Evolutionary conservation across 257 asterid species (phyloP), one percentile per base, ranked within the genome.

Genomic region (Nicotiana tabacum): DNA sequence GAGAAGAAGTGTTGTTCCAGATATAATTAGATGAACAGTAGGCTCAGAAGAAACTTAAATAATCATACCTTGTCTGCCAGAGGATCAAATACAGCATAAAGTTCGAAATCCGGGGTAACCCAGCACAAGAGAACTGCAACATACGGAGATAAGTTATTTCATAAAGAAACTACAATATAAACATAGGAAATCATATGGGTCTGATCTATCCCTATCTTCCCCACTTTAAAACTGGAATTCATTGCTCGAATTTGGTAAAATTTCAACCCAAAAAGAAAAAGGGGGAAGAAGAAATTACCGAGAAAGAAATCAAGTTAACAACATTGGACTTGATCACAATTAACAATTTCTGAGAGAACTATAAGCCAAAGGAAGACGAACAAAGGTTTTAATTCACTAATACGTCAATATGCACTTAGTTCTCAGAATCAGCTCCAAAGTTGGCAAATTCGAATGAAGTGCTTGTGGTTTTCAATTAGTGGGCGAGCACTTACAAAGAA

Each of bases 21-120:
- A 58, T 58, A n/a, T 53, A 58, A 7, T 58, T n/a, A 58, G 65
- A 58, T 30, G 21, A 58, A 58, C 65, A n/a, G n/a, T 24, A n/a
- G 65, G 65, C 65, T 58, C 30, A 58, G 30, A 58, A 58, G 65
- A n/a, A 58, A 58, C 21, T 18, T 58, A n/a, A 17, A 57, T n/a
- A 58, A 58, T 6, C 92, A 35, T 77, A 94, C 98, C 99, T 95
- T 94, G 92, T 95, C 98, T 35, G 99, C 98, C 13, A 95, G 97
- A 83, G 99, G 99, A 90, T 95, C 99, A 88, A 95, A 95, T 81
- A 97, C 96, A n/a, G 97, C 99, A 89, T 94, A 95, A 32, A 94
- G 92, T 84, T 95, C 98, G 77, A 95, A 95, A 89, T 95, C 98
- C 83, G 88, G 95, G 69, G 99, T 94, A 72, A 92, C 97, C 98